A percentile compares a stretch with the other conserved stretches of the same genome.
phyloP scores from a whole-genome alignment of 2,329 filamentous ascomycete species.

The Colletotrichum chrysophilum region DNA sequence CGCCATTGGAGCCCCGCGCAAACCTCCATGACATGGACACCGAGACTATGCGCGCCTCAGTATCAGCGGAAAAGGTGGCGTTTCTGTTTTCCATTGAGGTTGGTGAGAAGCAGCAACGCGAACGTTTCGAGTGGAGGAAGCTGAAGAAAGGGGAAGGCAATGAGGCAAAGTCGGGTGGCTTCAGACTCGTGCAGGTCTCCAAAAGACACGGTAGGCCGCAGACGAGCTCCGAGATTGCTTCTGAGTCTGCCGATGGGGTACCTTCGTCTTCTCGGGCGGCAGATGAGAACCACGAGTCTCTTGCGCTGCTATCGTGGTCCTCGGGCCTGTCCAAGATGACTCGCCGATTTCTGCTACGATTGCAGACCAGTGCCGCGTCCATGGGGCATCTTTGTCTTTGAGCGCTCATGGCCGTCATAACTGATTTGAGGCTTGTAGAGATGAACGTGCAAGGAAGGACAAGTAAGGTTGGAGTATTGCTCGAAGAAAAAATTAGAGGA shows the following conservation, averaged over 20 bases:
- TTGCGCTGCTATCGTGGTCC: background rate
- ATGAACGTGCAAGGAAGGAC: background rate
- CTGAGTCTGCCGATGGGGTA: accelerated
- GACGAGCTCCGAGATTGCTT: background rate
- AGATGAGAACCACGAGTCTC: background rate
- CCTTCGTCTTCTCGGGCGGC: accelerated
- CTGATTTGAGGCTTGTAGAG: background rate
- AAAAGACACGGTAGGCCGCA: accelerated
- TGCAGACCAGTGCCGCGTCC: background rate
- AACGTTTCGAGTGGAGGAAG: background rate
- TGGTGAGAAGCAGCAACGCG: background rate
- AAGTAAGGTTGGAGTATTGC: background rate
- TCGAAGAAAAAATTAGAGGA: background rate
- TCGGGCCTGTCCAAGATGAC: background rate
- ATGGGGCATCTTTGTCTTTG: accelerated
- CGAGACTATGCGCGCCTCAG: background rate
- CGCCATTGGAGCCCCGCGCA: background rate
- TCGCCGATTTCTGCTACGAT: background rate
- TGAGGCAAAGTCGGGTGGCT: background rate
- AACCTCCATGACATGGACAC: accelerated
- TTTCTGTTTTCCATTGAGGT: background rate
- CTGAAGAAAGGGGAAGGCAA: background rate
- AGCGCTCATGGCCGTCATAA: background rate
- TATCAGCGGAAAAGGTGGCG: accelerated
- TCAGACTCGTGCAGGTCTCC: background rate